Conservation (phyloP, 1,284 basidiomycete species). For the Ustilago vetiveriae region DNA sequence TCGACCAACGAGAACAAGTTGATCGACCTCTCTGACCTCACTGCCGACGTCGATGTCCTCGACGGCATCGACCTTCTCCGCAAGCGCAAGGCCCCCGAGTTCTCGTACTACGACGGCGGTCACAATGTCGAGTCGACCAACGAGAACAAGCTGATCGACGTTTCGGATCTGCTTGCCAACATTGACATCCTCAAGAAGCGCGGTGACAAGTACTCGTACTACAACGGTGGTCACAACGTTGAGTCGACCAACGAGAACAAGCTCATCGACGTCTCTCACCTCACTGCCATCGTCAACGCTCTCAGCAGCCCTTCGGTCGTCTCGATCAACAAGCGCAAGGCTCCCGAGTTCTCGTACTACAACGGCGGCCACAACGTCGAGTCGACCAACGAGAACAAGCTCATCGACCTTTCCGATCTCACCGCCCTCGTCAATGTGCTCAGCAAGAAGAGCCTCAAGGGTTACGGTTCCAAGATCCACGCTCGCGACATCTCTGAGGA, state of each 20-base stretch:
- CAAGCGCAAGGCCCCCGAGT: constrained; percentile 13
- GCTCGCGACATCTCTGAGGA: constrained; percentile 38
- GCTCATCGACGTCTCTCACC: constrained; percentile 37
- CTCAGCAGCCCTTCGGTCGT: constrained; percentile 7
- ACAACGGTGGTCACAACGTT: constrained; percentile 46
- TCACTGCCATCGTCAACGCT: constrained; percentile 29
- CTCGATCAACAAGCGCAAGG: constrained; percentile 26
- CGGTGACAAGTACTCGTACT: constrained; percentile 11
- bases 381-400: constrained; percentile 46
- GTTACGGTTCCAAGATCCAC: constrained; percentile 28
- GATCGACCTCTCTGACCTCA: constrained; percentile 21
- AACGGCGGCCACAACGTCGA: constrained; percentile 43
- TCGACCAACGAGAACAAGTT: constrained; percentile 39
- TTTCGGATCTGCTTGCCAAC: constrained; percentile 20
- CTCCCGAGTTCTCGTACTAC: constrained; percentile 14
- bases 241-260: constrained; percentile 38
- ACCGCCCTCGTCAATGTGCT: constrained; percentile 43
- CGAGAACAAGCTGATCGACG: constrained; percentile 36
- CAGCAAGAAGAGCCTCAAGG: constrained; percentile 32
- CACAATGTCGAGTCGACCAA: constrained; percentile 30
- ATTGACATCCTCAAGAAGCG: constrained; percentile 27
- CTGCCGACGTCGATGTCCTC: constrained; percentile 17
- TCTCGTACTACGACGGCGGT: constrained; percentile 9
- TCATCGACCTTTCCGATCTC: constrained; percentile 36
- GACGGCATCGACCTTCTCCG: constrained; percentile 9